Conservation (phyloP, 352 stramenopile genomes). For the Pythium guiyangense region DNA sequence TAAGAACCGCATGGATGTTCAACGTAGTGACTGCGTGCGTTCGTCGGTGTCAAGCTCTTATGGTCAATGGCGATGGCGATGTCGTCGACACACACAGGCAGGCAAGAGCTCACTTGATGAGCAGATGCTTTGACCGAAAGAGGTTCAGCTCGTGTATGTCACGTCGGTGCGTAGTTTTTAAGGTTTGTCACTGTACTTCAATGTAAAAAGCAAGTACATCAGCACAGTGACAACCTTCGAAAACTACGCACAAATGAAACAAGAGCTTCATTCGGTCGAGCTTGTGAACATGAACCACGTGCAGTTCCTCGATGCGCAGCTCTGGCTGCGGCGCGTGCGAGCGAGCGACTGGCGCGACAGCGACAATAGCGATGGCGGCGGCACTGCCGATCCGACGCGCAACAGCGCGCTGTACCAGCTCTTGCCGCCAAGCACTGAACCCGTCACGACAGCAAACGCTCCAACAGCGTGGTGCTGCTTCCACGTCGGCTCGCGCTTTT, state of each 20-base stretch:
- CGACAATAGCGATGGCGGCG: too few relatives aligned
- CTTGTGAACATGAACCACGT: slow-evolving; percentile 22
- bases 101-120: too few relatives aligned
- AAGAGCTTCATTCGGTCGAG: too few relatives aligned
- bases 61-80: not conserved
- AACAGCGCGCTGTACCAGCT: not conserved
- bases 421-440: not conserved
- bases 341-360: not conserved
- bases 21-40: not conserved
- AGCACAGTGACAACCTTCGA: too few relatives aligned
- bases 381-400: not conserved
- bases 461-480: slow-evolving; percentile 25
- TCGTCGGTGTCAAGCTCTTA: not conserved
- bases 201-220: too few relatives aligned
- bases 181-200: too few relatives aligned
- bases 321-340: slow-evolving; percentile 19
- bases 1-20: slow-evolving; percentile 2
- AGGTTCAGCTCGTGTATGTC: too few relatives aligned
- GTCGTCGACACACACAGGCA: not conserved
- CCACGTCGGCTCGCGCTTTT: slow-evolving; percentile 25
- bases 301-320: slow-evolving; percentile 26
- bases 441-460: not conserved
- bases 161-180: too few relatives aligned
- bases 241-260: too few relatives aligned
- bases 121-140: too few relatives aligned